Conservation (phyloP, 2,329 filamentous ascomycete genomes). For the Diplodia sapinea region DNA sequence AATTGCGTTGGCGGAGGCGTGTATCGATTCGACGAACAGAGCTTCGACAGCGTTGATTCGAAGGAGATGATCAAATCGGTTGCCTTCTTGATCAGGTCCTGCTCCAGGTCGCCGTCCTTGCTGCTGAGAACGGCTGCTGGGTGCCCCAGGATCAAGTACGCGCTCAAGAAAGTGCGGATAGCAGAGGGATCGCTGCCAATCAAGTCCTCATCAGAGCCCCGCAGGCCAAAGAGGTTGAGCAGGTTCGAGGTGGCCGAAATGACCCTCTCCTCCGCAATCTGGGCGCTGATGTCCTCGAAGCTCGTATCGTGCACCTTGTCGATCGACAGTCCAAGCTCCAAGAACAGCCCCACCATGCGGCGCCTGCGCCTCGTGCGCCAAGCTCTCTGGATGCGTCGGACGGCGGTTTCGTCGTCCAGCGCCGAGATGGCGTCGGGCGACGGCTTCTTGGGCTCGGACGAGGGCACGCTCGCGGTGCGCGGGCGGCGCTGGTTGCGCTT, state of each 20-base stretch:
- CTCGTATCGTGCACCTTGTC: slow-evolving; percentile 71
- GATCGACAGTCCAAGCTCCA: slow-evolving; percentile 70
- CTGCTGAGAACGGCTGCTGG: slow-evolving; percentile 77
- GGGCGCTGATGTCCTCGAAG: slow-evolving; percentile 74
- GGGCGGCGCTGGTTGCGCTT: slow-evolving; percentile 62
- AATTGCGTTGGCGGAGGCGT: slow-evolving; percentile 67
- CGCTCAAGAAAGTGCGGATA: slow-evolving; percentile 77
- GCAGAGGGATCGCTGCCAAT: slow-evolving; percentile 71
- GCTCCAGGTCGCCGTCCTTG: slow-evolving; percentile 71
- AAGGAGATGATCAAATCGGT: slow-evolving; percentile 79
- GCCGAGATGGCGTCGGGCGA: slow-evolving; percentile 36
- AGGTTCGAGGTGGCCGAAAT: slow-evolving; percentile 70
- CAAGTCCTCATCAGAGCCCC: slow-evolving; percentile 64
- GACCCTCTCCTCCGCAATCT: slow-evolving; percentile 71
- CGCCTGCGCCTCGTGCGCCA: slow-evolving; percentile 68
- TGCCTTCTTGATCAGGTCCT: slow-evolving; percentile 77
- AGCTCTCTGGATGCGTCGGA: slow-evolving; percentile 69
- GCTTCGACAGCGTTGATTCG: slow-evolving; percentile 71
- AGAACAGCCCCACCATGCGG: slow-evolving; percentile 68
- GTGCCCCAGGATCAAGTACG: slow-evolving; percentile 80
- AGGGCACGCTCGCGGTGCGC: slow-evolving; percentile 61
- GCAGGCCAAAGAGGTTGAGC: slow-evolving; percentile 71
- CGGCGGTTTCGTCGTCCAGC: slow-evolving; percentile 67
- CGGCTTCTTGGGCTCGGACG: slow-evolving; percentile 49
- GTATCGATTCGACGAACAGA: slow-evolving; percentile 70